Conservation (phyloP, 306 rosid genomes). For the Boehmeria nivea region DNA sequence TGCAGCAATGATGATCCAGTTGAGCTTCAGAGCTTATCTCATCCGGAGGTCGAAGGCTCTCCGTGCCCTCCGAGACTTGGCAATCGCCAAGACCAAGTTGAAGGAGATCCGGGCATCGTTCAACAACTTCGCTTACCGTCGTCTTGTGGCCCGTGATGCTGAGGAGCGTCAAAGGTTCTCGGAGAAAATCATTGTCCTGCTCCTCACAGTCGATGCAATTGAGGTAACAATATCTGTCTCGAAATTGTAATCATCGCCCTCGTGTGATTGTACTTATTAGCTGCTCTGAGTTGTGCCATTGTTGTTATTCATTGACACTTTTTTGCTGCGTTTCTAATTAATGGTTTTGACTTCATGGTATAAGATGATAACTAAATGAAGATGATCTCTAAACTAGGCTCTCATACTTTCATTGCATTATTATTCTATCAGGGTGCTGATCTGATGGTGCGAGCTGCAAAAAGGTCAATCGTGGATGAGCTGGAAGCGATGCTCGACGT, state of each 20-base stretch:
- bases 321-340: too few relatives aligned
- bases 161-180: constrained; percentile 75
- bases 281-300: too few relatives aligned
- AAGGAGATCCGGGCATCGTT: constrained; percentile 73
- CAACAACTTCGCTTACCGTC: constrained; percentile 65
- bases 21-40: constrained; percentile 63
- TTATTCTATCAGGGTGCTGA: constrained; percentile 64
- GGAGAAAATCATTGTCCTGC: constrained; percentile 81
- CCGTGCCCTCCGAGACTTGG: constrained; percentile 75
- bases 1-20: constrained; percentile 77
- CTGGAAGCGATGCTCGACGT: constrained; percentile 91
- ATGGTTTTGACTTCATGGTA: too few relatives aligned
- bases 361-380: too few relatives aligned
- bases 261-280: too few relatives aligned
- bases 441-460: constrained; percentile 64
- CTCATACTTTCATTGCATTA: too few relatives aligned
- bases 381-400: too few relatives aligned
- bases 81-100: constrained; percentile 72
- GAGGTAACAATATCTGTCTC: constrained; percentile 41
- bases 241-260: too few relatives aligned
- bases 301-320: too few relatives aligned
- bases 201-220: constrained; percentile 83
- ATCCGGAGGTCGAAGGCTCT: constrained; percentile 76
- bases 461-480: constrained; percentile 81
- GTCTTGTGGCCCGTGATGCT: constrained; percentile 49